Base-by-base conservation (phyloP, 768 basidiomycete species). In the Macrolepiota dolichaula region DNA sequence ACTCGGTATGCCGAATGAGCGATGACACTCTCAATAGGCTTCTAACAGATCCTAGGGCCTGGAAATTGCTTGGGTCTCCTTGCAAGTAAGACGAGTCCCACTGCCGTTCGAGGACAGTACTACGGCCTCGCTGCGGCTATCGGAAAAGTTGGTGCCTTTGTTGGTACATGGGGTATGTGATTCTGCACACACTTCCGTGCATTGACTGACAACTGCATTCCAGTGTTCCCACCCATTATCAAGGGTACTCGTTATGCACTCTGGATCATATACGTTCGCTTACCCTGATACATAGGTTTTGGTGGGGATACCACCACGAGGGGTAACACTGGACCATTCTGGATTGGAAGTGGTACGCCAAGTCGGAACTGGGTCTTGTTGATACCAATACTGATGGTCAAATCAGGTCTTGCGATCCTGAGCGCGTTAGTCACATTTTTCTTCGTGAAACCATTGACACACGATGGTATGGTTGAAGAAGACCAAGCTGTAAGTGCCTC, bases 51-150 rank as follows among this genome's bases (percentile, higher is more conserved):
- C 44, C 2, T 56, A 84, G 85, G 89, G 32, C 92, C 94, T 5
- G 94, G 94, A 40, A 94, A 96, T 74, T 88, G 85, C 64, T 78
- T 94, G 50, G 94, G 93, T 63, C 78, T 98, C 15, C 80, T 96
- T 64, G 94, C 94, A 7, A 80, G 87, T 60, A 97, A 98, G 76
- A 83, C 82, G 2, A 86, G 89, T 66, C 93, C 94, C 0, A 96
- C 95, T 0, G 92, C 89, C 22, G 78, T 91, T 50, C 88, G 92
- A 62, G 92, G 93, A 1, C 89, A 94, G 53, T 90, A 87, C 72
- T 95, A 96, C 68, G 94, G 94, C 25, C 60, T 85, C 29, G 94
- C 93, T 6, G 93, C 95, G 46, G 94, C 94, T 13, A 68, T 91
- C 52, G 95, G 92, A 37, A 94, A 94, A 73, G 66, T 92, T 46